A percentile compares a stretch with the other conserved stretches of the same genome.
phyloP scores from a whole-genome alignment of 345 rosid genomes.

The Toxicodendron radicans region DNA sequence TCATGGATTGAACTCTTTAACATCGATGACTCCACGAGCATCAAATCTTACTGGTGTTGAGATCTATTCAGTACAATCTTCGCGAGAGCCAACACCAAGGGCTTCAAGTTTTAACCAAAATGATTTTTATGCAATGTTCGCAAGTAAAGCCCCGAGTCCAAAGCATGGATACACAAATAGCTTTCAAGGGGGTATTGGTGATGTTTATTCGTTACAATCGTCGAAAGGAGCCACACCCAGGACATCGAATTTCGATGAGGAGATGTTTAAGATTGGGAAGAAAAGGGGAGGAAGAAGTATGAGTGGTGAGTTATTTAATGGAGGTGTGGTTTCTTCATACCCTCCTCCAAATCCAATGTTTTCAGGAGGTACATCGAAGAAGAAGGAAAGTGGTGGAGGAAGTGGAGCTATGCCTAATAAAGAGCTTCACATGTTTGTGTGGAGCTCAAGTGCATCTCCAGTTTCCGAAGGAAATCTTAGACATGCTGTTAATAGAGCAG shows the following conservation, averaged over 20 bases:
- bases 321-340: slow-evolving; percentile 17
- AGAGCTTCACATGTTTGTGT: slow-evolving; percentile 49
- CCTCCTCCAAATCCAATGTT: slow-evolving; percentile 29
- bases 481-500: slow-evolving; percentile 21
- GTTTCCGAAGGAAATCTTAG: slow-evolving; percentile 31
- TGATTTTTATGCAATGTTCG: slow-evolving; percentile 38
- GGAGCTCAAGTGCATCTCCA: slow-evolving; percentile 44
- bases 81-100: slow-evolving; percentile 46
- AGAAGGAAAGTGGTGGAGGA: slow-evolving; percentile 12
- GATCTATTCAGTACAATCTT: slow-evolving; percentile 49
- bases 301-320: slow-evolving; percentile 36
- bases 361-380: slow-evolving; percentile 12
- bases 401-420: slow-evolving; percentile 15
- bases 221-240: slow-evolving; percentile 32
- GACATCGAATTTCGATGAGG: slow-evolving; percentile 38
- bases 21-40: slow-evolving; percentile 43
- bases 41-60: slow-evolving; percentile 52
- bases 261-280: slow-evolving; percentile 24
- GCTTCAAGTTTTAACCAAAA: slow-evolving; percentile 54
- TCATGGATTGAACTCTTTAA: slow-evolving; percentile 35
- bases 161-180: slow-evolving; percentile 17
- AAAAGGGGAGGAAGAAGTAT: slow-evolving; percentile 28
- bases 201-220: slow-evolving; percentile 17
- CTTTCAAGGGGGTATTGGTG: slow-evolving; percentile 8
- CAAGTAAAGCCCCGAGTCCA: slow-evolving; percentile 16